A percentile compares a stretch with the other conserved stretches of the same genome.
phyloP scores from a whole-genome alignment of 345 rosid genomes.

The Bruguiera parviflora region DNA sequence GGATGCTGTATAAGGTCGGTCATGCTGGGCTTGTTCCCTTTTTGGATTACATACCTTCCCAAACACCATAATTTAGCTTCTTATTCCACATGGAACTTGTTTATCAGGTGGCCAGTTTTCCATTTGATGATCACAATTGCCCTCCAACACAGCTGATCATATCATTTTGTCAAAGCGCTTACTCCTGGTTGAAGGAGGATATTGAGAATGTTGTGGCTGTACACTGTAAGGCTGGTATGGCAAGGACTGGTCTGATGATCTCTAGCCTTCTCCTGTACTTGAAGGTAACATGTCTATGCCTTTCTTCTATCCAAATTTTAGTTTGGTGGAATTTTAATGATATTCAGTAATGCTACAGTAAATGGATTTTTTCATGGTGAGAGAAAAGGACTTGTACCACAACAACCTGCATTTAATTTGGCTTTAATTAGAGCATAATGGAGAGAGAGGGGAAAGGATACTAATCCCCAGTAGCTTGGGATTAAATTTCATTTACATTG shows the following conservation, averaged over 20 bases:
- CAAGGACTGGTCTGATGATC: constrained; percentile 90
- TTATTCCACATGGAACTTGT: constrained; percentile 8
- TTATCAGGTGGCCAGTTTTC: constrained; percentile 82
- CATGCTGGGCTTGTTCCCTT: constrained; percentile 2
- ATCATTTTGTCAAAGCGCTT: constrained; percentile 83
- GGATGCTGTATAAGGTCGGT: not conserved
- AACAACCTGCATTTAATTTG: too few relatives aligned
- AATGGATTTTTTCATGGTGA: too few relatives aligned
- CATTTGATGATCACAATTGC: constrained; percentile 86
- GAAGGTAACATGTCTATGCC: constrained; percentile 38
- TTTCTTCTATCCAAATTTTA: not conserved
- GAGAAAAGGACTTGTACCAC: too few relatives aligned
- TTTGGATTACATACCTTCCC: not conserved
- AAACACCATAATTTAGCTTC: constrained; percentile 7
- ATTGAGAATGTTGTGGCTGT: constrained; percentile 91
- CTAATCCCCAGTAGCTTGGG: too few relatives aligned
- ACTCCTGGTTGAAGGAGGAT: constrained; percentile 84
- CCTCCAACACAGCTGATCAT: constrained; percentile 77
- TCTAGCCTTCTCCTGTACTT: constrained; percentile 78
- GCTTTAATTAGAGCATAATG: too few relatives aligned
- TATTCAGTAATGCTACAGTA: not conserved
- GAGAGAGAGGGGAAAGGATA: too few relatives aligned
- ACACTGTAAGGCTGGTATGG: constrained; percentile 95
- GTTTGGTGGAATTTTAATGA: not conserved
- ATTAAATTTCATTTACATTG: too few relatives aligned